Conservation (phyloP, 2,329 filamentous ascomycete species). For the Dactylellina drechsleri region DNA sequence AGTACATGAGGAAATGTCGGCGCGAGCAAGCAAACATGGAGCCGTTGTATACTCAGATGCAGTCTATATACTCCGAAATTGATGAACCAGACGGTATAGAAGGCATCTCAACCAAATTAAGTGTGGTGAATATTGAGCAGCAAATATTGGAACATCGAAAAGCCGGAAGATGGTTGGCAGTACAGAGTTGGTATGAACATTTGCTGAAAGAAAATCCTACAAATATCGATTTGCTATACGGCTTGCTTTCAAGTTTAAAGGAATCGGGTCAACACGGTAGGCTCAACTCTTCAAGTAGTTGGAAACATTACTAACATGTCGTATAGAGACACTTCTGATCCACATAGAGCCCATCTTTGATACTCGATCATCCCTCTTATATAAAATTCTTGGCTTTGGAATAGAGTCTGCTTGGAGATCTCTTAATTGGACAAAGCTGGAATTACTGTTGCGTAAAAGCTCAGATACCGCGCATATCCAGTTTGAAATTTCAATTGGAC, state of each 20-base stretch:
- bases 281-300: slow-evolving; percentile 57
- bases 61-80: slow-evolving; percentile 95
- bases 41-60: slow-evolving; percentile 78
- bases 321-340: slow-evolving; percentile 80
- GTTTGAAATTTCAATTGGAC: slow-evolving; percentile 84
- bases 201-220: slow-evolving; percentile 81
- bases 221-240: slow-evolving; percentile 79
- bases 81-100: slow-evolving; percentile 97
- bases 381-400: slow-evolving; percentile 77
- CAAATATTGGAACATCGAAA: slow-evolving; percentile 93
- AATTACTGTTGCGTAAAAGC: slow-evolving; percentile 64
- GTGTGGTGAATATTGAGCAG: slow-evolving; percentile 88
- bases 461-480: slow-evolving; percentile 68
- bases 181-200: slow-evolving; percentile 97
- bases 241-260: slow-evolving; percentile 86
- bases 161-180: slow-evolving; percentile 90
- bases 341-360: slow-evolving; percentile 80
- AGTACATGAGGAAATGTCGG: slow-evolving; percentile 74
- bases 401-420: slow-evolving; percentile 93
- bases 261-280: slow-evolving; percentile 94
- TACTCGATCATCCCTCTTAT: slow-evolving; percentile 61
- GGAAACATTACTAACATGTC: neutral
- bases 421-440: slow-evolving; percentile 77
- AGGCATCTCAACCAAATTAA: slow-evolving; percentile 87
- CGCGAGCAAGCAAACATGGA: slow-evolving; percentile 68